phyloP scores from a whole-genome alignment of 192 early-diverging fungal species.

The Funneliformis geosporum region DNA sequence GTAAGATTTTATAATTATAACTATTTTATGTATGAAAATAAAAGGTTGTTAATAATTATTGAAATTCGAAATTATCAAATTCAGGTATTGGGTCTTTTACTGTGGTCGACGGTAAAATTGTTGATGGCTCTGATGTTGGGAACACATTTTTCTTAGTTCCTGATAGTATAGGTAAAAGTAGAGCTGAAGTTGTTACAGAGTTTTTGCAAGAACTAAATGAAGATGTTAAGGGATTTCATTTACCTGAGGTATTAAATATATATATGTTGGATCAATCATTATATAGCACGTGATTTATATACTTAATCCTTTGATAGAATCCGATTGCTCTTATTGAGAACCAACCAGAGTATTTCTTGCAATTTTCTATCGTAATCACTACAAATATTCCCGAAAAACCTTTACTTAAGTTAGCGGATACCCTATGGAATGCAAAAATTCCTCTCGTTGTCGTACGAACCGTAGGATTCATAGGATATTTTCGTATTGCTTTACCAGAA shows the following conservation, averaged over 20 bases:
- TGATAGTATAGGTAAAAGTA: conserved; percentile 61
- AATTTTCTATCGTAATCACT: conserved; percentile 80
- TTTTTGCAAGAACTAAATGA: conserved; percentile 87
- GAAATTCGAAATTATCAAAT: background rate
- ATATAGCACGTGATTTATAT: background rate
- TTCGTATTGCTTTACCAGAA: conserved; percentile 72
- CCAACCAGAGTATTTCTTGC: conserved; percentile 58
- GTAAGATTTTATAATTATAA: conserved; percentile 47
- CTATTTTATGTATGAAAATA: too few species aligned
- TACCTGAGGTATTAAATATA: conserved; percentile 54
- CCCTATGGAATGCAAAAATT: conserved; percentile 63
- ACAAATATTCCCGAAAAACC: conserved; percentile 58
- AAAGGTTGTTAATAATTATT: background rate
- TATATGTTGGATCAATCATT: background rate
- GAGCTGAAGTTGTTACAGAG: conserved; percentile 62
- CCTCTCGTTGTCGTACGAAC: conserved; percentile 69
- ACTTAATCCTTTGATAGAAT: conserved; percentile 33
- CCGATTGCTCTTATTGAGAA: conserved; percentile 50
- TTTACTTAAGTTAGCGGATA: conserved; percentile 56
- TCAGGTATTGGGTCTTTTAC: conserved; percentile 88
- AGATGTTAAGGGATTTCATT: conserved; percentile 67
- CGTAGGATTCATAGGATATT: conserved; percentile 77
- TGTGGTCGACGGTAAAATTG: conserved; percentile 73
- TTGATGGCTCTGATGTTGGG: conserved; percentile 70
- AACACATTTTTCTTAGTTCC: conserved; percentile 92